These are phyloP conservation scores for Melampsora larici-populina DNA, from an alignment of 1,284 basidiomycete genomes.

Conservation along the genomic window DNA sequence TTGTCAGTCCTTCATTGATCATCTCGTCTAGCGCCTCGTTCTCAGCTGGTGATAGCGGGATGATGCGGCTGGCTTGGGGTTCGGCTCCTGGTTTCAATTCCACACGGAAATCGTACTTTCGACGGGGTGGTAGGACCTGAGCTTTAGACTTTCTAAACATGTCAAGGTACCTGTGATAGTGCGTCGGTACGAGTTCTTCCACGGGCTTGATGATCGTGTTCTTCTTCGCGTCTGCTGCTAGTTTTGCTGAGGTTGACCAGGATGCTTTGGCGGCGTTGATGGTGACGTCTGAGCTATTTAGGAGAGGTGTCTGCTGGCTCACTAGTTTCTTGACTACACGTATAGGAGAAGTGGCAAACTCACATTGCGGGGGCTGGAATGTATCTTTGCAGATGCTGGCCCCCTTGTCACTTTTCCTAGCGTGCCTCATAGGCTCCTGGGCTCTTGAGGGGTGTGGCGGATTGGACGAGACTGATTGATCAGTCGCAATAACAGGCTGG, in stretches of 20 bases:
- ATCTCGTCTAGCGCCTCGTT: not conserved
- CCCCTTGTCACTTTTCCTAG: too few species aligned
- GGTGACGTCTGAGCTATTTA: not conserved
- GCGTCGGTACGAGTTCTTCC: too few species aligned
- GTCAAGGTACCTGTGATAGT: not conserved
- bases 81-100: not conserved
- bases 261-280: too few species aligned
- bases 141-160: not conserved
- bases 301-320: not conserved
- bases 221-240: not conserved
- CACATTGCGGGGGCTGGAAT: not conserved
- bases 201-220: too few species aligned
- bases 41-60: not conserved
- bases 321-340: not conserved
- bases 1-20: not conserved
- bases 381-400: not conserved
- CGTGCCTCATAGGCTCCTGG: too few species aligned
- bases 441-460: too few species aligned
- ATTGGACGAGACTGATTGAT: too few species aligned
- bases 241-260: too few species aligned
- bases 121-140: not conserved
- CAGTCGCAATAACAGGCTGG: too few species aligned
- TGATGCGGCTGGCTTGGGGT: not conserved
- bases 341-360: not conserved
- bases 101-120: not conserved